Base-by-base conservation (phyloP, 768 basidiomycete species). In the Mycena pura region DNA sequence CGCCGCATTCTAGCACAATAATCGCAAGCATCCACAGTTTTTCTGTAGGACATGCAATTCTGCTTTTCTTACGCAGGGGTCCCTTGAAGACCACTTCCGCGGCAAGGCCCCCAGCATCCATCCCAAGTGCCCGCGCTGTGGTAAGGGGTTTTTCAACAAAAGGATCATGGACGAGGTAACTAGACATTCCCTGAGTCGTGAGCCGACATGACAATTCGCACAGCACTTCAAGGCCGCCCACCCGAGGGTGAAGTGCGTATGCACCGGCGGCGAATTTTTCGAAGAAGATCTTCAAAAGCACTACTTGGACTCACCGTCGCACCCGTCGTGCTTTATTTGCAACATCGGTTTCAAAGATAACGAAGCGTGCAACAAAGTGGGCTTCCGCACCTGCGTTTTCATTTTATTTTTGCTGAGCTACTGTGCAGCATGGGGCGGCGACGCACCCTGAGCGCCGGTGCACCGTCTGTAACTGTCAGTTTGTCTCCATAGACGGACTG, bases 11-110 rank as follows among this genome's bases (percentile, higher is more conserved):
- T n/a, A 63, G 62, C 62, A 63, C 41, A 56, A 44, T 0, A 27
- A 15, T 4, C 7, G 5, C 11, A 6, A 14, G 1, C 51, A 63
- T n/a, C 50, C 29, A 3, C 1, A 22, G 3, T 59, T 45, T n/a
- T 0, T 0, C 2, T 64, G 57, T 25, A 28, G 21, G 2, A 22
- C 11, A 0, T 64, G 58, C 41, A 41, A 48, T 9, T 7, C 3
- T 5, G 8, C 3, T 2, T 82, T 73, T 56, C 66, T 70, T 32
- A 75, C 73, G 17, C 73, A 71, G 15, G 73, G 75, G 47, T 76
- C 78, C 3, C 66, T 82, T 21, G 76, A 80, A 14, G 80, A 81
- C 57, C 82, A 84, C 57, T 84, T 80, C 63, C 72, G 80, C 27
- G 82, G 81, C 7, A 78, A 79, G 10, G 60, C 73, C 1, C 2